These are phyloP conservation scores for Linnemannia hyalina DNA, from an alignment of 192 early-diverging fungal genomes.

Conservation along the genomic window DNA sequence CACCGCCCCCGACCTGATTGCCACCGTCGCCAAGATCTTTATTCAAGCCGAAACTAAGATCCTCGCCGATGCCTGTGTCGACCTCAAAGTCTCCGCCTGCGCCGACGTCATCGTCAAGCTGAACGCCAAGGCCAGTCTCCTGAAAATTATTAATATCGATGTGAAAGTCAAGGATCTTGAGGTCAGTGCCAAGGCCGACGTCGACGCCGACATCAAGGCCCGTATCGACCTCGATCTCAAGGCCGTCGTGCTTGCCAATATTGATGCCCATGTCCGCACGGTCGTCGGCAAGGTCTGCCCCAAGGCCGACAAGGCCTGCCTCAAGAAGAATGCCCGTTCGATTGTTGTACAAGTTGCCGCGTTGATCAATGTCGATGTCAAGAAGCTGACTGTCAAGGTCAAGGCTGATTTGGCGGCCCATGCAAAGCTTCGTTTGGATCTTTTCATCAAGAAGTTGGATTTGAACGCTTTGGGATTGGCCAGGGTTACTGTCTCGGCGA, in stretches of 20 bases:
- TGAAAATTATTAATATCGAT: slow-evolving; percentile 5
- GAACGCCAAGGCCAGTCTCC: slow-evolving; percentile 20
- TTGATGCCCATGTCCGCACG: slow-evolving; percentile 33
- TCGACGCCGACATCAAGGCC: slow-evolving; percentile 32
- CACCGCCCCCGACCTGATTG: background rate
- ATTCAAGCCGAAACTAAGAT: slow-evolving; percentile 18
- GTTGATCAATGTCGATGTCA: slow-evolving; percentile 30
- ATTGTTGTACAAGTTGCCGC: slow-evolving; percentile 40
- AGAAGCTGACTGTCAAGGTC: slow-evolving; percentile 32
- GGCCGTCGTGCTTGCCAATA: slow-evolving; percentile 30
- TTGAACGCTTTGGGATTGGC: slow-evolving; percentile 13
- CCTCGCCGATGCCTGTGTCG: slow-evolving; percentile 23
- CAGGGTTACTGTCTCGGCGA: slow-evolving; percentile 22
- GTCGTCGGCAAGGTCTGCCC: slow-evolving; percentile 18
- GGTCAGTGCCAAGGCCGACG: slow-evolving; percentile 24
- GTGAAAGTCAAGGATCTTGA: slow-evolving; percentile 22
- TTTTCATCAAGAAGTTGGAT: slow-evolving; percentile 17
- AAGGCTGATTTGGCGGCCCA: slow-evolving; percentile 23
- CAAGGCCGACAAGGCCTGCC: slow-evolving; percentile 13
- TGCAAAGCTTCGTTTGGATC: slow-evolving; percentile 17
- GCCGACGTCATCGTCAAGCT: slow-evolving; percentile 35
- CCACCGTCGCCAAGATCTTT: slow-evolving; percentile 30
- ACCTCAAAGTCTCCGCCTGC: slow-evolving; percentile 23
- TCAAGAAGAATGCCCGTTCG: slow-evolving; percentile 21
- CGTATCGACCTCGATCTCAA: slow-evolving; percentile 12